phyloP scores from a whole-genome alignment of 352 stramenopile species.

The Phytophthora europaea region DNA sequence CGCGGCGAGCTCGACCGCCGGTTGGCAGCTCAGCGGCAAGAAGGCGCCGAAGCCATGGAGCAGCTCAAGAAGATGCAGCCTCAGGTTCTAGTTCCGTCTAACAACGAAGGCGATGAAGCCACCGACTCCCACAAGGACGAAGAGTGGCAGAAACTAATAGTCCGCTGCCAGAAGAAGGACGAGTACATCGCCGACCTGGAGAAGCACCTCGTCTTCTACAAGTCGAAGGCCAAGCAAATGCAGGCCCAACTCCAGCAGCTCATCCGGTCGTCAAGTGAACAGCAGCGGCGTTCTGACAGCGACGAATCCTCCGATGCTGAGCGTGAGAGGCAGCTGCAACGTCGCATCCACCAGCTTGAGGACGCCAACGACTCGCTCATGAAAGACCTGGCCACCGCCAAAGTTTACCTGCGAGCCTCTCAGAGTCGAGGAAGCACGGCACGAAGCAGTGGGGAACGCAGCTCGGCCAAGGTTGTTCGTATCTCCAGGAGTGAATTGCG shows the following conservation, averaged over 20 bases:
- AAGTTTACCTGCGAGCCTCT: constrained; percentile 72
- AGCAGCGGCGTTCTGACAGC: constrained; percentile 40
- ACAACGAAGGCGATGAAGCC: constrained; percentile 12
- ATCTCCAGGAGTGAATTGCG: constrained; percentile 76
- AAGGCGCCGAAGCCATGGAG: constrained; percentile 40
- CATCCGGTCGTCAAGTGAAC: constrained; percentile 65
- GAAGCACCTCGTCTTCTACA: constrained; percentile 90
- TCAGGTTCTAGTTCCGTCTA: constrained; percentile 28
- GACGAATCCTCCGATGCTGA: constrained; percentile 29
- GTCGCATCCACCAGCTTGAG: constrained; percentile 78
- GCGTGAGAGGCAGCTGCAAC: constrained; percentile 44
- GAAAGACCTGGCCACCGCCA: constrained; percentile 79
- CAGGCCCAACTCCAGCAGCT: constrained; percentile 85
- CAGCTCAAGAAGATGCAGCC: constrained; percentile 58
- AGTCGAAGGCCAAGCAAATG: constrained; percentile 89
- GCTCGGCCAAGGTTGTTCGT: constrained; percentile 59
- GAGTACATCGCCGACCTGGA: constrained; percentile 87
- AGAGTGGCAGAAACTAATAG: constrained; percentile 81
- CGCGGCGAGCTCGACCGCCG: constrained; percentile 80
- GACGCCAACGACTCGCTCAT: constrained; percentile 79
- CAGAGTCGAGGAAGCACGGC: constrained; percentile 45
- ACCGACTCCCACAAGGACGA: constrained; percentile 34
- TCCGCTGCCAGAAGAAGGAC: constrained; percentile 81
- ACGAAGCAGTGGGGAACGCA: constrained; percentile 27
- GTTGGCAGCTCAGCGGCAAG: constrained; percentile 61